A percentile compares a stretch with the other conserved stretches of the same genome.
Evolutionary conservation across 768 basidiomycete species (phyloP).

Genomic region (Boletus insuetus): DNA sequence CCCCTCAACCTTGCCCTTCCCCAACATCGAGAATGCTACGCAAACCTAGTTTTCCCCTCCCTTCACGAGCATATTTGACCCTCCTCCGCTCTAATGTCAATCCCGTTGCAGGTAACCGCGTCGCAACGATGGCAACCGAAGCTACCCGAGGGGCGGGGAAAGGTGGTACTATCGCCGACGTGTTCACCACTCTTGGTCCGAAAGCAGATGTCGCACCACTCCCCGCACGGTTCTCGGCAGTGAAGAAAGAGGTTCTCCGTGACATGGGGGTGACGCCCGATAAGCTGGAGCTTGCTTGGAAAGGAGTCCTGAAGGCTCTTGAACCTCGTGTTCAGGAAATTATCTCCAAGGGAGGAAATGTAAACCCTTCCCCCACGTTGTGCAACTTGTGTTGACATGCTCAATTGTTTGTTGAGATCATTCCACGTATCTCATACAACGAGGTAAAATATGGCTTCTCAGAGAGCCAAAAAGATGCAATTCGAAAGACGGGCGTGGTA

Average conservation of each 20-base stretch:
- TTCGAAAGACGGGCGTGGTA: slow-evolving; percentile 53
- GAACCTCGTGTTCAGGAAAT: slow-evolving; percentile 48
- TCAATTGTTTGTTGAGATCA: slow-evolving; percentile 34
- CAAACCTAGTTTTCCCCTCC: not conserved
- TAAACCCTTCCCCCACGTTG: slow-evolving; percentile 22
- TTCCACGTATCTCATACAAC: slow-evolving; percentile 48
- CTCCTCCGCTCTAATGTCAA: not conserved
- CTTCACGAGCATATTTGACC: not conserved
- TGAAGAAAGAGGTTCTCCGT: slow-evolving; percentile 56
- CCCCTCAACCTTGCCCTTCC: too few relatives aligned
- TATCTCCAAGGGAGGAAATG: slow-evolving; percentile 43
- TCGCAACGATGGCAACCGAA: slow-evolving; percentile 12
- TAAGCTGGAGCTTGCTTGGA: slow-evolving; percentile 50
- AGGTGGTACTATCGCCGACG: slow-evolving; percentile 43
- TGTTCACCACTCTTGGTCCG: slow-evolving; percentile 45
- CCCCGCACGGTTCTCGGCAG: slow-evolving; percentile 53
- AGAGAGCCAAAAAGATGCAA: slow-evolving; percentile 38
- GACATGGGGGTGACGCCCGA: slow-evolving; percentile 28
- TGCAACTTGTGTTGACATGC: not conserved
- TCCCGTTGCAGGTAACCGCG: not conserved
- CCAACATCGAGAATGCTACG: not conserved
- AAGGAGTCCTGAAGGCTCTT: slow-evolving; percentile 49
- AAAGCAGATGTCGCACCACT: slow-evolving; percentile 39
- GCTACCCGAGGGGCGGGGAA: slow-evolving; percentile 14
- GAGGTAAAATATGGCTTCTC: slow-evolving; percentile 49